Evolutionary conservation across 345 rosid genomes (phyloP), one percentile per base, ranked within the genome.

Genomic region (Brassica incana): DNA sequence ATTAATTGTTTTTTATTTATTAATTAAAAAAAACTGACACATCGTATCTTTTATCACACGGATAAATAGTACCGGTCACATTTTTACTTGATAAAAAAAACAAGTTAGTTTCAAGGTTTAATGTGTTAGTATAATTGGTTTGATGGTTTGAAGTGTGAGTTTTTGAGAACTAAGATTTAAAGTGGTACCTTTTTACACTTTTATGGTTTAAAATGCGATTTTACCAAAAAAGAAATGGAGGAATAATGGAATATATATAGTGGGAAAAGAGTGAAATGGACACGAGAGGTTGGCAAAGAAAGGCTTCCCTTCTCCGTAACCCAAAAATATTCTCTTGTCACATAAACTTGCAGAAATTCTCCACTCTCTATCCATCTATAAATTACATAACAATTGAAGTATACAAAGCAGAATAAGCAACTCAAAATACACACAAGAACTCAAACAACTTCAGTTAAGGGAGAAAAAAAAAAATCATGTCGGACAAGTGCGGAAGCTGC

Each of bases 401-500:
- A 35, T 83, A 65, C 64, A 72, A 77, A 65, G 30, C 63, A 50
- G 45, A 38, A 38, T 2, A 11, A 15, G 6, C 65, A 60, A 60
- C 14, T 25, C 45, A 60, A 5, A 52, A 52, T 6, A 5, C 32
- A 65, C 36, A 14, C 45, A 43, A 43, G 25, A 67, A 64, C 36
- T 8, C 8, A 56, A 48, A 38, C 54, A 18, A 12, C 23, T 45
- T 29, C 6, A 35, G 38, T 38, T 38, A 38, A 38, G 45, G 25
- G 23, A 30, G 5, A 56, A 69, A 29, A 52, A 61, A 23, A 15
- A 38, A 45, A 50, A 87, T 79, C 85, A 94, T 94, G 98, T 90
- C 96, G 45, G 45, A 38, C 91, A 82, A 25, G 72, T 94, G 98
- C 69, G 93, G 86, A 50, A 85, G 67, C 92, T 94, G 98, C 63